These are phyloP conservation scores for Tylopilus sp. DNA, from an alignment of 768 basidiomycete species.

Conservation along the genomic window DNA sequence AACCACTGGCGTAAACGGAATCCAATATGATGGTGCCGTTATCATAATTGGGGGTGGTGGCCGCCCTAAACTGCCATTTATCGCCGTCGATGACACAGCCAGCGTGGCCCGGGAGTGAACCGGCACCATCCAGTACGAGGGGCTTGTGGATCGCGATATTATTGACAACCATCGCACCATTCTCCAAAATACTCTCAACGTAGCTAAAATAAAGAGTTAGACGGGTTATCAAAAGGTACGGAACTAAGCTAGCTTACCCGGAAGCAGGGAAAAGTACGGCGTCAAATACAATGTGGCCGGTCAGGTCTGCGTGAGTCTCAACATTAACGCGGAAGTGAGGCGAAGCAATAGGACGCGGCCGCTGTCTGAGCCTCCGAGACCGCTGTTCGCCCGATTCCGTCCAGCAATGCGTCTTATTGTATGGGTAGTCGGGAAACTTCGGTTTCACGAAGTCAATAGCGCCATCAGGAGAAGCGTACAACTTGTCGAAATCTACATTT, in stretches of 20 bases:
- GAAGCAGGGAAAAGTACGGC: constrained; percentile 47
- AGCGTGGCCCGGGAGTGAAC: constrained; percentile 17
- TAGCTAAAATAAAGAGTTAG: constrained; percentile 16
- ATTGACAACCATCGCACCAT: constrained; percentile 29
- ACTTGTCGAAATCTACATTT: constrained; percentile 26
- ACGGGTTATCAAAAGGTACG: not conserved
- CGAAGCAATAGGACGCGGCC: constrained; percentile 36
- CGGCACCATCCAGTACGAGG: constrained; percentile 21
- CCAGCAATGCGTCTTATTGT: constrained; percentile 28
- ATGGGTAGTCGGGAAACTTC: constrained; percentile 30
- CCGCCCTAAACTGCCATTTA: constrained; percentile 29
- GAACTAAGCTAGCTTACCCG: constrained; percentile 32
- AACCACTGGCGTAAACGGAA: constrained; percentile 28
- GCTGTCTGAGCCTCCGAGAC: constrained; percentile 26
- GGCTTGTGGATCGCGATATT: constrained; percentile 31
- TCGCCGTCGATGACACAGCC: constrained; percentile 28
- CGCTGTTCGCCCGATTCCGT: constrained; percentile 22
- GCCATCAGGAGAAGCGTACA: constrained; percentile 23
- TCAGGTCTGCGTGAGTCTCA: constrained; percentile 34
- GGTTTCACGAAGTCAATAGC: constrained; percentile 20
- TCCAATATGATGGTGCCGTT: constrained; percentile 27
- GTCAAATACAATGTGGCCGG: constrained; percentile 43
- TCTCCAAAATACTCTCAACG: constrained; percentile 31
- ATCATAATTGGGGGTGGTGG: constrained; percentile 21
- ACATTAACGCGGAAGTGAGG: constrained; percentile 34